A percentile compares a stretch with the other conserved stretches of the same genome.
Conservation (phyloP, 805 yeast genomes). For the Saturnispora sekii region DNA sequence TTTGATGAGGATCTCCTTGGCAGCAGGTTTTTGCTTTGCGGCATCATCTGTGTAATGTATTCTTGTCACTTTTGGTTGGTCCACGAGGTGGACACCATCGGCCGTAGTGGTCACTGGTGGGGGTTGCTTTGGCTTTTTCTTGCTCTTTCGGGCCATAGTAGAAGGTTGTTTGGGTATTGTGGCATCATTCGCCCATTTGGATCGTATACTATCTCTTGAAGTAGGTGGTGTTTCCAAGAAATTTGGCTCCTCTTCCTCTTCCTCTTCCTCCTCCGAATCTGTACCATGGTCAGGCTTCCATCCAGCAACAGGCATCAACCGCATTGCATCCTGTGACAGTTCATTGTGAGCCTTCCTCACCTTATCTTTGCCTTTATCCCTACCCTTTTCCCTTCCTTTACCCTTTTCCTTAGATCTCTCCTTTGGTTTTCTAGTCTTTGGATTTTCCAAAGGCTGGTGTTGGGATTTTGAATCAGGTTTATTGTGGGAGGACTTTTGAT, state of each 20-base stretch:
- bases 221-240: conserved; percentile 4
- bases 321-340: conserved; percentile 2
- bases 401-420: no score
- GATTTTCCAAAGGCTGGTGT: background rate
- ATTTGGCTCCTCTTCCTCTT: conserved; percentile 7
- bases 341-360: background rate
- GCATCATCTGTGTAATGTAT: conserved; percentile 3
- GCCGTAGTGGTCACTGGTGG: background rate
- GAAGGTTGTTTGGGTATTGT: background rate
- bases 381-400: background rate
- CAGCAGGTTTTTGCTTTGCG: background rate
- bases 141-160: background rate
- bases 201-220: background rate
- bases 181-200: background rate
- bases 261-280: background rate
- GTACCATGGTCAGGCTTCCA: conserved; percentile 3
- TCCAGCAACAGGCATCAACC: conserved; percentile 9
- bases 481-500: no score
- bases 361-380: background rate
- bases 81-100: background rate
- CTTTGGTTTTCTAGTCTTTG: background rate
- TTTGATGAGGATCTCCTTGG: background rate
- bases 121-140: background rate
- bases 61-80: background rate
- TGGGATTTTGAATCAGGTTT: no score